Base-by-base conservation (phyloP, 495 filamentous ascomycete species). In the Letharia lupina region DNA sequence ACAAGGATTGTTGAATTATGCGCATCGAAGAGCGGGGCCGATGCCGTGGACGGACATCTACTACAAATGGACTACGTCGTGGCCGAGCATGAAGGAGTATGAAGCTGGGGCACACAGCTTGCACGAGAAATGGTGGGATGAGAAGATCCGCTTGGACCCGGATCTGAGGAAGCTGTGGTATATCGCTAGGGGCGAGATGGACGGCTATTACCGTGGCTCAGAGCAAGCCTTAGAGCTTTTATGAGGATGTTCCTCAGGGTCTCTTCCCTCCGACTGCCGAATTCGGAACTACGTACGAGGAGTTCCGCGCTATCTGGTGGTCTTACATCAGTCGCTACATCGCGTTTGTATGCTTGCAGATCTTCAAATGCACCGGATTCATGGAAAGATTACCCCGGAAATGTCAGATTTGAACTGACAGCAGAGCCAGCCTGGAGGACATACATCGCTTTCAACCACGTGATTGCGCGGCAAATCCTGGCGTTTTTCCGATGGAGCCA, bases 1-100 rank as follows among this genome's bases (percentile, higher is more conserved):
- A 68, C 80, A 82, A 68, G 75, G 74, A 54, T 64, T 82, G 33
- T 68, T 80, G 58, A 80, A 78, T 45, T 80, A 78, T 69, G 80
- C 77, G 31, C 77, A 78, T 66, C 41, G 78, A 15, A 64, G 73
- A 28, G 75, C 77, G 0, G 80, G 79, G 1, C 68, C 68, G 16
- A 81, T 80, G 78, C 77, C 80, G 12, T 82, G 80, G 78, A 58
- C 60, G 16, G 66, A 70, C 52, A 66, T 80, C 4, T 40, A 73
- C 20, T 67, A 64, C 33, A 71, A 69, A 40, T 81, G 75, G 73
- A 70, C 60, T 5, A 69, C 61, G n/a, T 64, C 66, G 37, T 74
- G 73, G 69, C 75, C 78, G 37, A 78, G 61, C 15, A 37, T 70
- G 66, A 70, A 70, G 42, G 80, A 81, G 65, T 66, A 74, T 7